These are phyloP conservation scores for Linanthus parryae DNA, from an alignment of 148 eudicot species.

Conservation along the genomic window DNA sequence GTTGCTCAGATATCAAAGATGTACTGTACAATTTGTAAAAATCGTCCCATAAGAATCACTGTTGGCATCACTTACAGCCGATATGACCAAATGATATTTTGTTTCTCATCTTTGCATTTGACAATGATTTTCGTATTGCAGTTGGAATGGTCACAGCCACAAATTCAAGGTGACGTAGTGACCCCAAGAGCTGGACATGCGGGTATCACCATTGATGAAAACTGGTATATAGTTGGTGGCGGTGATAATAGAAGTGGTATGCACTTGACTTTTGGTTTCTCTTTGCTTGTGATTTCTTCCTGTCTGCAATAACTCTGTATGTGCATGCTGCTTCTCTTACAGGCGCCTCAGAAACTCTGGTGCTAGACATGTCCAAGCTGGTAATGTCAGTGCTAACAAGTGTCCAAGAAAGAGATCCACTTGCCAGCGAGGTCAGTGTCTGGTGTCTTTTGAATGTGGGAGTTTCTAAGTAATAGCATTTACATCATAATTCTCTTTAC, in stretches of 20 bases:
- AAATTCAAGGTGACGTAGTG: constrained; percentile 65
- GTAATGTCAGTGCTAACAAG: constrained; percentile 53
- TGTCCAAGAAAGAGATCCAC: constrained; percentile 70
- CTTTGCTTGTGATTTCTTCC: neutral
- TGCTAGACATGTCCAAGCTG: constrained; percentile 75
- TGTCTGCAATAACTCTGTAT: neutral
- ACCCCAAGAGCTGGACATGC: constrained; percentile 92
- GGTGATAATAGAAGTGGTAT: constrained; percentile 93
- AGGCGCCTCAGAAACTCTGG: constrained; percentile 81
- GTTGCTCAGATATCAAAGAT: too few species aligned
- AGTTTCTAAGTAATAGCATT: neutral
- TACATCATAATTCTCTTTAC: neutral
- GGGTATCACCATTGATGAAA: constrained; percentile 62
- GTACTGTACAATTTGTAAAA: too few species aligned
- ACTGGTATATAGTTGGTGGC: constrained; percentile 90
- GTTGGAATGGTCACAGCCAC: constrained; percentile 98
- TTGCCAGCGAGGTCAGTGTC: constrained; percentile 86
- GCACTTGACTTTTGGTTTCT: constrained; percentile 2
- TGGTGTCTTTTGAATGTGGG: neutral
- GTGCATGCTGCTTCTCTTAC: constrained; percentile 13
- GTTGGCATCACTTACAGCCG: too few species aligned
- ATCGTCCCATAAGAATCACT: too few species aligned
- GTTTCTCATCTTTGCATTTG: neutral
- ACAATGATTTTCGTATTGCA: constrained; percentile 25
- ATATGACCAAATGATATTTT: too few species aligned